Percentiles rank a stretch among this genome's conserved stretches.
Evolutionary conservation across 2,329 filamentous ascomycete species (phyloP).

Genomic region (Penicillium glabrum): DNA sequence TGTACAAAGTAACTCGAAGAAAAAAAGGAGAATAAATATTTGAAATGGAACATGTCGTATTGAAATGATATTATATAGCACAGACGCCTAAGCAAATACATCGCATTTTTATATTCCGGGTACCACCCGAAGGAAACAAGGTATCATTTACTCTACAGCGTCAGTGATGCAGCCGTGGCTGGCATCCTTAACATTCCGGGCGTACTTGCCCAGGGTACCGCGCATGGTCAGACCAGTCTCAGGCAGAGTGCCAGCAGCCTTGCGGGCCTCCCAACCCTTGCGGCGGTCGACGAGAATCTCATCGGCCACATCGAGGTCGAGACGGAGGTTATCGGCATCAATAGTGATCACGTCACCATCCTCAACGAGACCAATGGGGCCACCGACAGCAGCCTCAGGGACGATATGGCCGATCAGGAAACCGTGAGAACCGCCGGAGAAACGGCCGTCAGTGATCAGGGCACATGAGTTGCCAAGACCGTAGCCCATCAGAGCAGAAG

Average conservation of each 20-base stretch:
- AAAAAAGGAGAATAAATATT: background rate
- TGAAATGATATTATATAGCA: slow-evolving; percentile 24
- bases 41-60: slow-evolving; percentile 6
- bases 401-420: slow-evolving; percentile 88
- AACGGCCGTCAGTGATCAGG: slow-evolving; percentile 67
- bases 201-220: slow-evolving; percentile 72
- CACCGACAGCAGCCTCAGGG: slow-evolving; percentile 81
- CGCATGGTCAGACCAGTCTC: slow-evolving; percentile 58
- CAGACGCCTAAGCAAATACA: slow-evolving; percentile 17
- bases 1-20: background rate
- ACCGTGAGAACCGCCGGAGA: slow-evolving; percentile 72
- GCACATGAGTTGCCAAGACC: slow-evolving; percentile 69
- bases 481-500: slow-evolving; percentile 71
- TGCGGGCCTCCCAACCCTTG: slow-evolving; percentile 58
- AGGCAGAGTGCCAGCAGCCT: slow-evolving; percentile 38
- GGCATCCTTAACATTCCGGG: slow-evolving; percentile 49
- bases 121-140: slow-evolving; percentile 13
- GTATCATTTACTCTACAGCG: slow-evolving; percentile 31
- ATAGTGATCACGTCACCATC: slow-evolving; percentile 81
- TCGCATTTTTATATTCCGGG: slow-evolving; percentile 19
- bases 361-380: slow-evolving; percentile 77
- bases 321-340: slow-evolving; percentile 70
- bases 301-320: slow-evolving; percentile 65
- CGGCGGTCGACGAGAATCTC: slow-evolving; percentile 62
- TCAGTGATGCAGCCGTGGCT: slow-evolving; percentile 52